These are phyloP conservation scores for Erucastrum elatum DNA, from an alignment of 345 rosid genomes.

Conservation along the genomic window DNA sequence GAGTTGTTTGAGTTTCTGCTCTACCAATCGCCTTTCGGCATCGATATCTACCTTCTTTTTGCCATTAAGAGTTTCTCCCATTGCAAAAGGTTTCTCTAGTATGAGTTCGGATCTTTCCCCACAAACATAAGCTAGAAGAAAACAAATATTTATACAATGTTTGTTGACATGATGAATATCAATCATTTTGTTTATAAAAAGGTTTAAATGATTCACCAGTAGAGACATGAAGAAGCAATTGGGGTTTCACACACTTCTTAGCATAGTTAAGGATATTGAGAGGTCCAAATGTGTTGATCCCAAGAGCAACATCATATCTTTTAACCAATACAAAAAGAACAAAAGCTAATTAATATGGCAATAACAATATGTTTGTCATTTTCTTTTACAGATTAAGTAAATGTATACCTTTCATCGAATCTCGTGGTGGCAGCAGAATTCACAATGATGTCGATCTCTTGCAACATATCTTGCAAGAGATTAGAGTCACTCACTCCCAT, in stretches of 20 bases:
- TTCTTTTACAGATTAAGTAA: background rate
- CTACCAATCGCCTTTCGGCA: background rate
- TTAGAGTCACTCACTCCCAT: slow-evolving; percentile 45
- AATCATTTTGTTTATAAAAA: background rate
- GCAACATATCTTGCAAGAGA: slow-evolving; percentile 37
- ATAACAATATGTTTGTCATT: background rate
- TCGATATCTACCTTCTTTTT: background rate
- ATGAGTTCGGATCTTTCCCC: slow-evolving; percentile 5
- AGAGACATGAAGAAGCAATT: slow-evolving; percentile 57
- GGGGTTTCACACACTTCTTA: slow-evolving; percentile 45
- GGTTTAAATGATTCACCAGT: slow-evolving; percentile 47
- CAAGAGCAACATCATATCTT: slow-evolving; percentile 51
- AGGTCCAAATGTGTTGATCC: slow-evolving; percentile 55
- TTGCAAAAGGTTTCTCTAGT: slow-evolving; percentile 19
- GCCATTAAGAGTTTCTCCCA: slow-evolving; percentile 26
- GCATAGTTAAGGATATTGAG: slow-evolving; percentile 47
- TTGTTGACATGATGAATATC: background rate
- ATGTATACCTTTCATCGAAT: slow-evolving; percentile 67
- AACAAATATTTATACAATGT: background rate
- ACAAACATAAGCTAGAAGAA: background rate
- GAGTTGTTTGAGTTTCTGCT: slow-evolving; percentile 9
- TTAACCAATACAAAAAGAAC: slow-evolving; percentile 1
- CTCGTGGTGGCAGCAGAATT: slow-evolving; percentile 68
- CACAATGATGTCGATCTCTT: slow-evolving; percentile 51
- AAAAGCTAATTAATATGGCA: background rate